Percentiles rank a stretch among this genome's conserved stretches.
Conservation (phyloP, 306 rosid species). For the Phaseolus lunatus region DNA sequence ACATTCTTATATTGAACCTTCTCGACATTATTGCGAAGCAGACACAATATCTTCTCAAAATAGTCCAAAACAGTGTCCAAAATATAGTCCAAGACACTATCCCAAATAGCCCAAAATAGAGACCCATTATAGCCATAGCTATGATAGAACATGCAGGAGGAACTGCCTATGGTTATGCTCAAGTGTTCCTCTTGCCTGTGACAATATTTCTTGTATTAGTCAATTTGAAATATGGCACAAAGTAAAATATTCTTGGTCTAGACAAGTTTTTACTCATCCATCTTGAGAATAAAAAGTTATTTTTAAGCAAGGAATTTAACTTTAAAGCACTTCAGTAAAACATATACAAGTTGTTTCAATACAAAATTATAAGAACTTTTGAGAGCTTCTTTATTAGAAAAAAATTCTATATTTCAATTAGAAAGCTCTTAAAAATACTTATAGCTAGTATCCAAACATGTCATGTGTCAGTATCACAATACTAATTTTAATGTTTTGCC, state of each 20-base stretch:
- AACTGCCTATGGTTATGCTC: conserved; percentile 85
- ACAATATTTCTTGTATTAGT: conserved; percentile 37
- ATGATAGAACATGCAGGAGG: conserved; percentile 97
- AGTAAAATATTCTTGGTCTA: too few relatives aligned
- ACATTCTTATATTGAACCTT: too few relatives aligned
- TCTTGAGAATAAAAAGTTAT: conserved; percentile 1
- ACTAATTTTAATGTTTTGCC: conserved; percentile 6
- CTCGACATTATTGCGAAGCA: too few relatives aligned
- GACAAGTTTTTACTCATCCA: background rate
- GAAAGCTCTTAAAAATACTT: too few relatives aligned
- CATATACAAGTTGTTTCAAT: background rate
- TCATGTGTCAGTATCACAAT: background rate
- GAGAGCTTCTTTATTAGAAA: too few relatives aligned
- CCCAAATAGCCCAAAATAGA: too few relatives aligned
- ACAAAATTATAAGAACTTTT: too few relatives aligned
- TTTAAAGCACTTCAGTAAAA: background rate
- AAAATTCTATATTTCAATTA: too few relatives aligned
- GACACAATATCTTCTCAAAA: too few relatives aligned
- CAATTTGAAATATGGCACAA: conserved; percentile 14
- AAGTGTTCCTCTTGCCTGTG: conserved; percentile 85
- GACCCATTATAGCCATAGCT: conserved; percentile 96
- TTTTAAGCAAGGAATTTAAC: conserved; percentile 36
- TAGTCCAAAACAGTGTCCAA: too few relatives aligned
- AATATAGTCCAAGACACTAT: too few relatives aligned
- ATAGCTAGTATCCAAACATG: too few relatives aligned